Percentiles rank a stretch among this genome's conserved stretches.
Conservation (phyloP, 169 alveolate species). For the Blepharisma undulans region DNA sequence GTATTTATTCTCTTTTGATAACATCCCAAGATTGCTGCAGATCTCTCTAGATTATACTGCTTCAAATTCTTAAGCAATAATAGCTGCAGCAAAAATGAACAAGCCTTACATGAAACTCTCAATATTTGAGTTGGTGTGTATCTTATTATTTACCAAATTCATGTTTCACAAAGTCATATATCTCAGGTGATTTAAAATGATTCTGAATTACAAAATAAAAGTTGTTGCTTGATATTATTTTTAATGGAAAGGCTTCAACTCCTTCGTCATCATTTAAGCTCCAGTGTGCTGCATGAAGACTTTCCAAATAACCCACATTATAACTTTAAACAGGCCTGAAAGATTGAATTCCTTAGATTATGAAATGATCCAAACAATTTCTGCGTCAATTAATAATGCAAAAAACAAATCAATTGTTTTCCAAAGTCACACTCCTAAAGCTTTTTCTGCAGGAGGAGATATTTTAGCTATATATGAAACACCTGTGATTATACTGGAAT, state of each 20-base stretch:
- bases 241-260: neutral
- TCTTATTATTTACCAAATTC: too few species aligned
- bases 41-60: too few species aligned
- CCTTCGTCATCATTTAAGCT: neutral
- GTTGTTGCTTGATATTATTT: too few species aligned
- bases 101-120: too few species aligned
- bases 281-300: neutral
- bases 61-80: too few species aligned
- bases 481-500: constrained; percentile 49
- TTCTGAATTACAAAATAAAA: too few species aligned
- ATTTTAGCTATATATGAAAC: neutral
- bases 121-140: too few species aligned
- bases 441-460: constrained; percentile 31
- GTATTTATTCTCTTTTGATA: too few species aligned
- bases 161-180: too few species aligned
- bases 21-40: too few species aligned
- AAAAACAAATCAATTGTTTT: neutral
- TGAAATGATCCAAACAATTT: neutral
- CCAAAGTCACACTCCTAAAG: neutral
- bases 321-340: constrained; percentile 16
- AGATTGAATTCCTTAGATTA: neutral
- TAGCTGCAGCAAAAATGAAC: too few species aligned
- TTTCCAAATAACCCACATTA: neutral
- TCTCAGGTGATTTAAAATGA: too few species aligned
- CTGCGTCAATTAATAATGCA: neutral